A percentile compares a stretch with the other conserved stretches of the same genome.
phyloP scores from a whole-genome alignment of 169 alveolate genomes.

The Cystoisospora suis region DNA sequence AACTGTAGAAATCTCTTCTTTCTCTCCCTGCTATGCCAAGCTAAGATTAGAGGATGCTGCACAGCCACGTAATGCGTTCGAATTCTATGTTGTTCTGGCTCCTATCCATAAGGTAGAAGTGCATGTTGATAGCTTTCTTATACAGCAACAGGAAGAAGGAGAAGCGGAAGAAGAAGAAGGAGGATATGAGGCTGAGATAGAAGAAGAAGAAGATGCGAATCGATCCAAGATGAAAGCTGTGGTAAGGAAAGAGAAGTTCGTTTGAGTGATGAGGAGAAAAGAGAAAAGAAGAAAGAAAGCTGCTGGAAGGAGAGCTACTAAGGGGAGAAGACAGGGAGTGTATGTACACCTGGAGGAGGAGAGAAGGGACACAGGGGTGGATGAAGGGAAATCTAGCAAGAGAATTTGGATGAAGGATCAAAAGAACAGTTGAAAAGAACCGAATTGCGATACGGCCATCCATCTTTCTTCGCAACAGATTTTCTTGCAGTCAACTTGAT shows the following conservation, averaged over 20 bases:
- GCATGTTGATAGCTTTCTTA: background rate
- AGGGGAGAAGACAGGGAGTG: background rate
- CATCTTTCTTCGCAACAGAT: no score
- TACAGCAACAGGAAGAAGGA: background rate
- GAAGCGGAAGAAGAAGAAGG: background rate
- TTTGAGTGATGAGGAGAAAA: background rate
- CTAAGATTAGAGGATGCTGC: background rate
- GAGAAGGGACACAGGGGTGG: background rate
- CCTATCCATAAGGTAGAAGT: background rate
- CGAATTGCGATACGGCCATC: no score
- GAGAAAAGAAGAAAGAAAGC: background rate
- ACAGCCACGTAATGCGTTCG: background rate
- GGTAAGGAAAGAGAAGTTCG: background rate
- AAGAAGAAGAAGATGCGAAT: background rate
- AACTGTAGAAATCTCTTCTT: no score
- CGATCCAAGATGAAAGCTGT: background rate
- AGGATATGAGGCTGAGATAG: background rate
- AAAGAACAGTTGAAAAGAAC: no score
- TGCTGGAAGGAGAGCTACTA: background rate
- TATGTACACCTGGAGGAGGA: background rate
- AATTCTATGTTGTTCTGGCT: constrained; percentile 5
- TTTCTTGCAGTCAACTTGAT: no score
- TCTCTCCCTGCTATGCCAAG: no score
- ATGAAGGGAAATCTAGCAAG: no score
- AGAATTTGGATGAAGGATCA: no score